These are phyloP conservation scores for Tylopilus sp. DNA, from an alignment of 1,284 basidiomycete species.

Conservation along the genomic window DNA sequence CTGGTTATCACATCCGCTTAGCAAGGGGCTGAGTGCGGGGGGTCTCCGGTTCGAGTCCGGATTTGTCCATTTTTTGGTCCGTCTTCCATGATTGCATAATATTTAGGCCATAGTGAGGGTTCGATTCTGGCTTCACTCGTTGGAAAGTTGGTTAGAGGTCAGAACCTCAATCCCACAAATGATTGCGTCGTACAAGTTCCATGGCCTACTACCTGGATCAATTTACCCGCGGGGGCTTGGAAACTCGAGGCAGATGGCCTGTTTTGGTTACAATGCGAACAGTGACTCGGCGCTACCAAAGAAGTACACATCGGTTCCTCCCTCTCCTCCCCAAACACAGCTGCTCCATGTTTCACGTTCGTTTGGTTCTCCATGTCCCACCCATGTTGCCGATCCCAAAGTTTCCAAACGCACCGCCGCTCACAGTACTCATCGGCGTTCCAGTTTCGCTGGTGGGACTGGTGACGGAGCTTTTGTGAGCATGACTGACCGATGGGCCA, in stretches of 20 bases:
- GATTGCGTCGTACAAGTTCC: not conserved
- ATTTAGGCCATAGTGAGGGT: too few species aligned
- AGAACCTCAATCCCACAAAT: not conserved
- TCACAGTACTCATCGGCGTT: constrained; percentile 18
- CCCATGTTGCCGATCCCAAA: constrained; percentile 46
- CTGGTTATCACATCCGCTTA: constrained; percentile 50
- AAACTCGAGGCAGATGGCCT: not conserved
- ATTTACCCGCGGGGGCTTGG: not conserved
- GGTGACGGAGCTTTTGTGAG: constrained; percentile 18
- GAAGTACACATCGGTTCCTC: constrained; percentile 15
- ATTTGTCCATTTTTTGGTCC: constrained; percentile 29
- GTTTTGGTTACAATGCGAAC: constrained; percentile 11
- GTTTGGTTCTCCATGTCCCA: constrained; percentile 30
- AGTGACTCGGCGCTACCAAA: constrained; percentile 9
- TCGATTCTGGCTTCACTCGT: too few species aligned
- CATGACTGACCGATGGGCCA: constrained; percentile 29
- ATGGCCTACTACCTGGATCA: not conserved
- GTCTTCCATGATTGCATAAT: not conserved
- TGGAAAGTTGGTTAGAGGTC: not conserved
- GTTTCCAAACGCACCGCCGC: constrained; percentile 45
- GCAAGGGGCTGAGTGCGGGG: constrained; percentile 36
- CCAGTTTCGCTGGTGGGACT: constrained; percentile 26
- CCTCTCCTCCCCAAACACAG: not conserved
- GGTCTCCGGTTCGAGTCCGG: constrained; percentile 40
- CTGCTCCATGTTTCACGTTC: constrained; percentile 15